Percentiles rank a stretch among this genome's conserved stretches.
Conservation (phyloP, 225 moss, liverwort and hornwort genomes). For the Neckera pumila region DNA sequence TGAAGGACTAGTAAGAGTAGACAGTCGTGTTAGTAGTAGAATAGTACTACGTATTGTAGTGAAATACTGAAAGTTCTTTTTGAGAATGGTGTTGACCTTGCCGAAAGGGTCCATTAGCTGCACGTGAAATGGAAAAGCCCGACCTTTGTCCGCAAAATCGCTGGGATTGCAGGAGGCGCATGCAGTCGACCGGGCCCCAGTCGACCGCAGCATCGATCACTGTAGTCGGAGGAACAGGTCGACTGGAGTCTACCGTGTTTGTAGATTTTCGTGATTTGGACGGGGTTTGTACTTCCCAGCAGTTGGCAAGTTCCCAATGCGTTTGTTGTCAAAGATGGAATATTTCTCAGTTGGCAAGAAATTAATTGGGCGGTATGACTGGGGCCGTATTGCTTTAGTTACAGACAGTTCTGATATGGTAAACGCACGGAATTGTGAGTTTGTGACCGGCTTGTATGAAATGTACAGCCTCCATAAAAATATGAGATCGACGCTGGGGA, state of each 20-base stretch:
- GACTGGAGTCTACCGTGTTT: fast-evolving
- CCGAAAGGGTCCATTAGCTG: not conserved
- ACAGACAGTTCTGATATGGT: not conserved
- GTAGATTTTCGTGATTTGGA: not conserved
- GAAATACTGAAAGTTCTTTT: not conserved
- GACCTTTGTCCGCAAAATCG: not conserved
- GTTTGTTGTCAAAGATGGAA: not conserved
- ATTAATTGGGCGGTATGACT: not conserved
- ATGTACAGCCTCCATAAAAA: not conserved
- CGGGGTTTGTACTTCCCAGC: not conserved
- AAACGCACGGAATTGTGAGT: not conserved
- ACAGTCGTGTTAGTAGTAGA: too few relatives aligned
- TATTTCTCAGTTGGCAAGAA: too few relatives aligned
- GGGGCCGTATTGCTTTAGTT: not conserved
- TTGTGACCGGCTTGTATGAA: not conserved
- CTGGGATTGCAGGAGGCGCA: too few relatives aligned
- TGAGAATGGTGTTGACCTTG: not conserved
- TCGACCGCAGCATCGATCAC: not conserved
- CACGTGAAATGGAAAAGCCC: not conserved
- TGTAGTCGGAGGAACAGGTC: not conserved
- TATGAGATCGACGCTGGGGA: not conserved
- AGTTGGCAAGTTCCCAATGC: too few relatives aligned
- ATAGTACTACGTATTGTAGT: not conserved
- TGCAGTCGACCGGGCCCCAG: not conserved
- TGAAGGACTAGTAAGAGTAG: too few relatives aligned